phyloP scores from a whole-genome alignment of 257 asterid genomes.

The Henckelia pumila region DNA sequence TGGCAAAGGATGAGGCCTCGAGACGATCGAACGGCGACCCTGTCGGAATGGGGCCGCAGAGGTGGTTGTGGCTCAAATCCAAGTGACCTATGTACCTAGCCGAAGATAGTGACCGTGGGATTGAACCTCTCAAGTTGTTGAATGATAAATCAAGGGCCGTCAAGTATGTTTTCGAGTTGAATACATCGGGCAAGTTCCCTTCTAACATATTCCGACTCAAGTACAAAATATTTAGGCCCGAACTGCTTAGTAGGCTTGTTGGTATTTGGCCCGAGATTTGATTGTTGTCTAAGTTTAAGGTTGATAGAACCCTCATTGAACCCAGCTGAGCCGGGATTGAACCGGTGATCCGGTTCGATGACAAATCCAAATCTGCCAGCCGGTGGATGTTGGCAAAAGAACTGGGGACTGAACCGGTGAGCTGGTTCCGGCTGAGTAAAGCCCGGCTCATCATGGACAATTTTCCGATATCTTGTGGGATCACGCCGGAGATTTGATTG shows the following conservation, averaged over 20 bases:
- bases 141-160: conserved; percentile 70
- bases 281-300: conserved; percentile 68
- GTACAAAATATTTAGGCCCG: conserved; percentile 73
- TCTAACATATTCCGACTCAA: conserved; percentile 64
- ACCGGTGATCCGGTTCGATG: conserved; percentile 67
- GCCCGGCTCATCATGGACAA: conserved; percentile 89
- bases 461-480: conserved; percentile 73
- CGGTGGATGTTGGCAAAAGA: conserved; percentile 53
- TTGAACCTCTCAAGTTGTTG: conserved; percentile 59
- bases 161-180: conserved; percentile 61
- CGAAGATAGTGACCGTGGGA: conserved; percentile 59
- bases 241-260: conserved; percentile 38
- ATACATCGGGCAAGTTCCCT: conserved; percentile 74
- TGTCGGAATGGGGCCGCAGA: conserved; percentile 80
- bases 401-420: conserved; percentile 70
- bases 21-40: conserved; percentile 91
- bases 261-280: conserved; percentile 63
- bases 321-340: conserved; percentile 67
- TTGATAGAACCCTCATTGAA: conserved; percentile 87
- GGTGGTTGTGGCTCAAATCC: conserved; percentile 85
- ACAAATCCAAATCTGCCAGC: conserved; percentile 79
- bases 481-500: conserved; percentile 60
- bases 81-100: conserved; percentile 79
- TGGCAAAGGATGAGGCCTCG: conserved; percentile 72
- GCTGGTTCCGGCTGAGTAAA: conserved; percentile 60